Conservation (phyloP, 805 yeast species). For the Candida quercuum region DNA sequence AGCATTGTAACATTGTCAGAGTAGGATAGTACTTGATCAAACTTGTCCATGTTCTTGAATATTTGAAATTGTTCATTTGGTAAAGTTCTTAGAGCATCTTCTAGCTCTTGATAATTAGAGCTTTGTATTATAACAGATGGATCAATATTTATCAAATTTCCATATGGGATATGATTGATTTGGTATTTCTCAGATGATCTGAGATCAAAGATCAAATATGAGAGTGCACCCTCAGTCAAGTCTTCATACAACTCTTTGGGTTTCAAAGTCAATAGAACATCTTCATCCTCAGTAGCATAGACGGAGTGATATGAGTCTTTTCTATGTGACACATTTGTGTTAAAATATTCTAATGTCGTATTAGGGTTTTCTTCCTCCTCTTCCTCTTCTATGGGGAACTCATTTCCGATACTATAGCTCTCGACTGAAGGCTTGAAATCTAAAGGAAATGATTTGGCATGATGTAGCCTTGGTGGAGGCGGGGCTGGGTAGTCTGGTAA, state of each 20-base stretch:
- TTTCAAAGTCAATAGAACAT: constrained; percentile 44
- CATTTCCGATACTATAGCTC: background rate
- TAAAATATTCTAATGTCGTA: constrained; percentile 2
- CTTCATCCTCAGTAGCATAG: constrained; percentile 28
- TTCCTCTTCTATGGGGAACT: background rate
- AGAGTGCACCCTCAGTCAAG: constrained; percentile 36
- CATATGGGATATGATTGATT: constrained; percentile 32
- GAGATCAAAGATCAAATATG: constrained; percentile 35
- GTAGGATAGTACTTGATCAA: constrained; percentile 33
- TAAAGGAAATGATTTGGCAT: constrained; percentile 9
- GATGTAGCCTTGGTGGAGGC: constrained; percentile 10
- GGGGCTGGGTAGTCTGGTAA: constrained; percentile 12
- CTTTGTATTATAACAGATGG: constrained; percentile 33
- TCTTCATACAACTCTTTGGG: constrained; percentile 35
- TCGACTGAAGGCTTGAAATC: background rate
- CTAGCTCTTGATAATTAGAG: constrained; percentile 23
- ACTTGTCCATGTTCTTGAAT: constrained; percentile 27
- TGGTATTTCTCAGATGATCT: constrained; percentile 29
- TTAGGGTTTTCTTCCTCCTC: background rate
- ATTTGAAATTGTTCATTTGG: constrained; percentile 9
- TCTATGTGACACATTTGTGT: constrained; percentile 18
- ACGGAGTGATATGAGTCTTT: constrained; percentile 37
- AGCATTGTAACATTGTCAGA: constrained; percentile 31
- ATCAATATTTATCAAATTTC: constrained; percentile 34
- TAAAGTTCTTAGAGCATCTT: constrained; percentile 11